Percentiles rank a stretch among this genome's conserved stretches.
Evolutionary conservation across 306 rosid species (phyloP).

Genomic region (Sicyos baderoa): DNA sequence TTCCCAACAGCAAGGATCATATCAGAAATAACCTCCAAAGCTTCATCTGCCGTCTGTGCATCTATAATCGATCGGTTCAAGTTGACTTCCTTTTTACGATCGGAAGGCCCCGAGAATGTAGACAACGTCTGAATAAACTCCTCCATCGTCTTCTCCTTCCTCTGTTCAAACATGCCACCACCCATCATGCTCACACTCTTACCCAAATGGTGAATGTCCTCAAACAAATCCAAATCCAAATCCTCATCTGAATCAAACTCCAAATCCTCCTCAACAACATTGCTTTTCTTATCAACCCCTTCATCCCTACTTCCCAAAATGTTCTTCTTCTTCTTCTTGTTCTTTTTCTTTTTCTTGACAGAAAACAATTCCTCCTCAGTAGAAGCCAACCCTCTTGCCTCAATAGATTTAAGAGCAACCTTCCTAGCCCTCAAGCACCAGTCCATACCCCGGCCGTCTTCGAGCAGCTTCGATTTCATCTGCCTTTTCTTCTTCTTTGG

Average conservation of each 20-base stretch:
- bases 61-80: constrained; percentile 61
- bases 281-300: constrained; percentile 32
- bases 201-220: constrained; percentile 34
- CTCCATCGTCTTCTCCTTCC: constrained; percentile 52
- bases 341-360: constrained; percentile 50
- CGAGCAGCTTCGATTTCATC: constrained; percentile 37
- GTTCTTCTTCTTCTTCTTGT: constrained; percentile 39
- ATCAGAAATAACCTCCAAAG: constrained; percentile 63
- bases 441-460: constrained; percentile 62
- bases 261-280: constrained; percentile 30
- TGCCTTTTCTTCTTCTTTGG: constrained; percentile 52
- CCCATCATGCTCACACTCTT: constrained; percentile 43
- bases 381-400: constrained; percentile 50
- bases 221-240: constrained; percentile 17
- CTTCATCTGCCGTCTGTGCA: constrained; percentile 77
- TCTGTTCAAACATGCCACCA: constrained; percentile 51
- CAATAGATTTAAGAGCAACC: constrained; percentile 55
- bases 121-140: constrained; percentile 56
- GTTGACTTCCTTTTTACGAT: constrained; percentile 65
- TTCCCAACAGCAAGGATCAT: constrained; percentile 67
- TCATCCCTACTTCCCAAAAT: constrained; percentile 29
- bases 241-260: constrained; percentile 39
- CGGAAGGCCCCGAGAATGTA: constrained; percentile 69
- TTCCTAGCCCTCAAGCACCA: constrained; percentile 82
- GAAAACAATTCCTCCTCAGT: constrained; percentile 47